Evolutionary conservation across 768 basidiomycete genomes (phyloP).

Genomic region (Exsudoporus frostii): DNA sequence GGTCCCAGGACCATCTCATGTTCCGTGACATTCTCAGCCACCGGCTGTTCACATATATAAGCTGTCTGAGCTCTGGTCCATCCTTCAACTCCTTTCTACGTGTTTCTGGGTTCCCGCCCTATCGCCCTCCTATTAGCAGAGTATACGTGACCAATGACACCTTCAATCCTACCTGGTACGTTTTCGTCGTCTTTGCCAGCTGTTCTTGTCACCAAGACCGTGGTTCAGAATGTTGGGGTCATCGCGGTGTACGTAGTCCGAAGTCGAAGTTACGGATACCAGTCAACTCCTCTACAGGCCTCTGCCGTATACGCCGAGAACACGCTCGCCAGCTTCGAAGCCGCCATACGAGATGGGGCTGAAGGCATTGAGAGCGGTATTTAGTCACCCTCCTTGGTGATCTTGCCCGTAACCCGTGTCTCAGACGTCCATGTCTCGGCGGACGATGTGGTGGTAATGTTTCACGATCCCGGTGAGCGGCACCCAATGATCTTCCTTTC

Average conservation of each 20-base stretch:
- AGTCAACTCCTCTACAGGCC: constrained; percentile 47
- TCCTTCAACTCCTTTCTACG: background rate
- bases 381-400: constrained; percentile 36
- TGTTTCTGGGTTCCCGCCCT: background rate
- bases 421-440: constrained; percentile 93
- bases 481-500: constrained; percentile 16
- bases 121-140: background rate
- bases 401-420: constrained; percentile 49
- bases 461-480: constrained; percentile 84
- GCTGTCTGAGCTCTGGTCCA: background rate
- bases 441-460: constrained; percentile 89
- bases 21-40: constrained; percentile 23
- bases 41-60: constrained; percentile 23
- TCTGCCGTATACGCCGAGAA: constrained; percentile 89
- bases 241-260: constrained; percentile 56
- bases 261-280: constrained; percentile 19
- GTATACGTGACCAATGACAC: constrained; percentile 20
- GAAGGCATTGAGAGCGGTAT: constrained; percentile 98
- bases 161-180: constrained; percentile 28
- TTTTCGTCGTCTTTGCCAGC: background rate
- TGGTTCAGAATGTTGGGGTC: constrained; percentile 73
- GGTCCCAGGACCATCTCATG: background rate
- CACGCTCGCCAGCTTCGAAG: constrained; percentile 91
- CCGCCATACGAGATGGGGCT: constrained; percentile 91
- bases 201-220: background rate